These are phyloP conservation scores for Xylogone sp. DNA, from an alignment of 2,329 filamentous ascomycete species.

Conservation along the genomic window DNA sequence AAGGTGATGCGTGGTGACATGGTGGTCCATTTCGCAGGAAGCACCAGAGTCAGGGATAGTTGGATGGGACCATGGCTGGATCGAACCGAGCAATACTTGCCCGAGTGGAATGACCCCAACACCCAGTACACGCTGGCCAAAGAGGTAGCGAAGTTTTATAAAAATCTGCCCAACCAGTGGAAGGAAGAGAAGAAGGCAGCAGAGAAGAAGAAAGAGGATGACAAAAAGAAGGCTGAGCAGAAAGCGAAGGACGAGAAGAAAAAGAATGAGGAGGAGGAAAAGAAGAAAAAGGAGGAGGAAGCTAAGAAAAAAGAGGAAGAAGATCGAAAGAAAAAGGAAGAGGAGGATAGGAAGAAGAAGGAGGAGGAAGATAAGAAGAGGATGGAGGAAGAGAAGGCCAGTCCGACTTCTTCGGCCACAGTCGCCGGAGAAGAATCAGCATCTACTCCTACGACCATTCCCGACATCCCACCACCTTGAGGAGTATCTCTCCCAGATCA, in stretches of 20 bases:
- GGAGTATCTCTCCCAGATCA: no score
- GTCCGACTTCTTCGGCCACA: no score
- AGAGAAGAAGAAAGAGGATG: background rate
- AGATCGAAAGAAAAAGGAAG: constrained; percentile 2
- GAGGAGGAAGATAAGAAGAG: no score
- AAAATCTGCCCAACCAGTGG: constrained; percentile 4
- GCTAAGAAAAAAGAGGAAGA: constrained; percentile 11
- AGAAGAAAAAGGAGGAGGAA: constrained; percentile 10
- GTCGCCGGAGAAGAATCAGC: no score
- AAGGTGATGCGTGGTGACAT: constrained; percentile 30
- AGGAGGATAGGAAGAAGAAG: background rate
- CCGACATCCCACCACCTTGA: no score
- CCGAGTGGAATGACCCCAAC: constrained; percentile 26
- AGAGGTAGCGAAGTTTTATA: constrained; percentile 20
- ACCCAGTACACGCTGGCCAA: constrained; percentile 10
- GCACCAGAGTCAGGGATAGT: constrained; percentile 26
- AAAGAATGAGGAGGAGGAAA: constrained; percentile 8
- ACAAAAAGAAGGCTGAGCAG: background rate
- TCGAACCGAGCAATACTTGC: constrained; percentile 22
- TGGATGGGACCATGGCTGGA: constrained; percentile 29
- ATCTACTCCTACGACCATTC: no score
- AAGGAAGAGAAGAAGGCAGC: constrained; percentile 8
- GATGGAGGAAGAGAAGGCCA: no score
- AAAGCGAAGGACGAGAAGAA: constrained; percentile 7
- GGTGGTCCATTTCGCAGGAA: constrained; percentile 27